Conservation (phyloP, 768 basidiomycete species). For the Rhodotorula babjevae region DNA sequence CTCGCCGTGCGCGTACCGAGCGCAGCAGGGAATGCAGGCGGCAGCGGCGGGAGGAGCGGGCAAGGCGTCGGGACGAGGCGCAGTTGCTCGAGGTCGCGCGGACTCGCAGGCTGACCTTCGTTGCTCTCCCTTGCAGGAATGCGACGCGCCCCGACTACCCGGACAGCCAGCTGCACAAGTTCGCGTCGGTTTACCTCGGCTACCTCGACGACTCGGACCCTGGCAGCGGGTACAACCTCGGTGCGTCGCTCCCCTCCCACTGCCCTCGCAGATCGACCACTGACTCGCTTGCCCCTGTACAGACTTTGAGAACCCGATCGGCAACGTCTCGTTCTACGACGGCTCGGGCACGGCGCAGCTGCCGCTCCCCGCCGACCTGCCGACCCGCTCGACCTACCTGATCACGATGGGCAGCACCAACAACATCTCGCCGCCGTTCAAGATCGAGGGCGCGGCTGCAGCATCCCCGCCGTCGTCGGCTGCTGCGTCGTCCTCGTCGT, state of each 20-base stretch:
- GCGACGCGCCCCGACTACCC: conserved; percentile 20
- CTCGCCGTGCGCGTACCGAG: too few relatives aligned
- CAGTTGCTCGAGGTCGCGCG: too few relatives aligned
- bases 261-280: background rate
- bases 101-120: background rate
- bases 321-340: conserved; percentile 21
- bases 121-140: conserved; percentile 8
- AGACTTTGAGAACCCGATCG: conserved; percentile 15
- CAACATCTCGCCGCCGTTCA: conserved; percentile 27
- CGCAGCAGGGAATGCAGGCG: too few relatives aligned
- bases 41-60: too few relatives aligned
- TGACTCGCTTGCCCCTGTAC: background rate
- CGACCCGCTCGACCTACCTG: conserved; percentile 24
- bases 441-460: conserved; percentile 1
- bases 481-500: background rate
- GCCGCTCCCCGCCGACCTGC: conserved; percentile 16
- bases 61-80: too few relatives aligned
- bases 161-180: conserved; percentile 14
- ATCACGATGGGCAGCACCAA: conserved; percentile 22
- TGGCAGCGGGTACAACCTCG: conserved; percentile 8
- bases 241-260: background rate
- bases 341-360: conserved; percentile 1
- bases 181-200: conserved; percentile 4
- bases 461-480: background rate
- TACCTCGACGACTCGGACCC: background rate